phyloP scores from a whole-genome alignment of 2,329 filamentous ascomycete genomes.

The Chalara sp. region DNA sequence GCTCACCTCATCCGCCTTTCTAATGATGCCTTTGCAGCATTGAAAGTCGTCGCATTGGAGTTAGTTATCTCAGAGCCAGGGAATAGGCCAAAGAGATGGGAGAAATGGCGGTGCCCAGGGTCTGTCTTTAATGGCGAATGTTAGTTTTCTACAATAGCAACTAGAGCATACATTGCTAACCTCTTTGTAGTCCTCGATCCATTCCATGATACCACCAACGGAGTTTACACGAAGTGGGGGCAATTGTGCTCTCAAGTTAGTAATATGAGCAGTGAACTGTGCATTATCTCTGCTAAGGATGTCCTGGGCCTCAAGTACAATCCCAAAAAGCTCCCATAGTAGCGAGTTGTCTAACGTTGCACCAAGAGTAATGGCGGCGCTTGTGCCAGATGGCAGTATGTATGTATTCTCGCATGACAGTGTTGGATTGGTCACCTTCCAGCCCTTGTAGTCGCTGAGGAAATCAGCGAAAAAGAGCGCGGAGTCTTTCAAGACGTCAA shows the following conservation, averaged over 20 bases:
- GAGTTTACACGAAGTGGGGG: constrained; percentile 33
- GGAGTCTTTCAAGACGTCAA: constrained; percentile 25
- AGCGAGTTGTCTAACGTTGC: not conserved
- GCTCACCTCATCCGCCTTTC: constrained; percentile 1
- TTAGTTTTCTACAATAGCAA: too few relatives aligned
- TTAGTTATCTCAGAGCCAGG: constrained; percentile 35
- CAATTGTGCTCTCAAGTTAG: constrained; percentile 10
- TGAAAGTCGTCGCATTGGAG: constrained; percentile 12
- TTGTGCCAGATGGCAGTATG: not conserved
- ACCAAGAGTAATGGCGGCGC: not conserved
- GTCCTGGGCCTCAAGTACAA: not conserved
- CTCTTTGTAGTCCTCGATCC: constrained; percentile 30
- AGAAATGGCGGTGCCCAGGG: constrained; percentile 43
- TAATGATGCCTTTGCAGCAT: constrained; percentile 22
- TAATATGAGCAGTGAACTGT: constrained; percentile 16
- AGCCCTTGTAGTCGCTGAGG: constrained; percentile 22
- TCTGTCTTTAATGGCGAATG: constrained; percentile 23
- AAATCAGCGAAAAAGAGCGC: constrained; percentile 28
- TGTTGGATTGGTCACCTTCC: not conserved
- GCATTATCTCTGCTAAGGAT: not conserved
- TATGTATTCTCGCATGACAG: not conserved
- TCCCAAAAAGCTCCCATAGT: not conserved
- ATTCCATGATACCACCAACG: constrained; percentile 36
- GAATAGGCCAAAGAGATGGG: constrained; percentile 41
- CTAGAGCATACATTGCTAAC: not conserved